Percentiles rank a stretch among this genome's conserved stretches.
Evolutionary conservation across 106 monocot species (phyloP).

Genomic region (Platanthera zijinensis): DNA sequence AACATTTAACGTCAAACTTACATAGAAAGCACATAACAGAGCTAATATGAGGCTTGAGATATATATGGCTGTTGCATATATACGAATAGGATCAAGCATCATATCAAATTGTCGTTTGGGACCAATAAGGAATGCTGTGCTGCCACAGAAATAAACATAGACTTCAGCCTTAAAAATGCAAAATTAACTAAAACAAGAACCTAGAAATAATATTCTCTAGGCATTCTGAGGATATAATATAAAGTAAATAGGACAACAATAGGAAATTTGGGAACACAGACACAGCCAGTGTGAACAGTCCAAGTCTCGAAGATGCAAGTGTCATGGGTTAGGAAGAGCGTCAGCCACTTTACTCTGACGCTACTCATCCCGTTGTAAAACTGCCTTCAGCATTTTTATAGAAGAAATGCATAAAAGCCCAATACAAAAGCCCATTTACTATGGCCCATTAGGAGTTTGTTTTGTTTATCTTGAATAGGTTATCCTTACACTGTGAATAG

Average conservation of each 20-base stretch:
- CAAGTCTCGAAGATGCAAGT: too few relatives aligned
- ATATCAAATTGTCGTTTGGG: slow-evolving; percentile 83
- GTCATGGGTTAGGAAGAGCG: too few relatives aligned
- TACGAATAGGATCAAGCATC: slow-evolving; percentile 99
- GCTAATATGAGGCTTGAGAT: slow-evolving; percentile 85
- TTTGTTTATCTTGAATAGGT: too few relatives aligned
- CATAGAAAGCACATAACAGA: slow-evolving; percentile 88
- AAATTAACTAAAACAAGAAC: not conserved
- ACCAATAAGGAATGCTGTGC: slow-evolving; percentile 97
- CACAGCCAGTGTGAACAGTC: too few relatives aligned
- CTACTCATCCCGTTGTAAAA: too few relatives aligned
- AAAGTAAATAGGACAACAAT: not conserved
- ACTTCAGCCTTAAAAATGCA: slow-evolving; percentile 25
- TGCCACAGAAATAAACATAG: slow-evolving; percentile 54
- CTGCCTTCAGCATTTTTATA: too few relatives aligned
- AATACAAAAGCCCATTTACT: too few relatives aligned
- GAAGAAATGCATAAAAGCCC: too few relatives aligned
- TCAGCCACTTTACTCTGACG: too few relatives aligned
- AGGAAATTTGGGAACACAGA: too few relatives aligned
- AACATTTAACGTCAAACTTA: slow-evolving; percentile 34
- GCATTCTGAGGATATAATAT: not conserved
- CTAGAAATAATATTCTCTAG: not conserved
- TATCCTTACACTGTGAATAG: too few relatives aligned
- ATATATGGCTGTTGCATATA: slow-evolving; percentile 88
- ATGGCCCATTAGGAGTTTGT: too few relatives aligned